Base-by-base conservation (phyloP, 257 asterid species). In the Rauvolfia tetraphylla region DNA sequence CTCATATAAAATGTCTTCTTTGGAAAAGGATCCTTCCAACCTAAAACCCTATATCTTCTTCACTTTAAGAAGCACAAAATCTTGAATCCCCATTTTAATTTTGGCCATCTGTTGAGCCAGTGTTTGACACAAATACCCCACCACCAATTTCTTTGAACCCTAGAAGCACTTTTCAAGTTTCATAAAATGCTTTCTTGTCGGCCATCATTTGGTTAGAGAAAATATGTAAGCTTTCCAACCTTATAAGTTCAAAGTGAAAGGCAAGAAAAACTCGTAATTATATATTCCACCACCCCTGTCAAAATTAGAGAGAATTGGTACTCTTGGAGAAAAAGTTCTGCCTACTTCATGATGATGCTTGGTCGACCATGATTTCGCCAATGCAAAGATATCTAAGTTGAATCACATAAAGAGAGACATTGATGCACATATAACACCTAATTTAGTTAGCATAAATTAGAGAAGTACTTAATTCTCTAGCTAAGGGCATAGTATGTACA, bases 281-380 rank as follows among this genome's bases (percentile, higher is more conserved):
- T 73, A 66, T 72, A 82, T 70, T 72, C 76, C 46, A 77, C 83
- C 82, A 81, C 83, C 77, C 62, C 69, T 82, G 68, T 72, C 84
- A 72, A 81, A 85, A 78, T 39, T 74, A 83, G 83, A 71, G 81
- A 76, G 81, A 56, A 46, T 76, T 68, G 71, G 71, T 65, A 67
- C 68, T 49, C 67, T 76, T 49, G 22, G 54, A 79, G 71, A 84
- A 66, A 87, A 83, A 68, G 81, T 78, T 72, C 61, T 66, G 75
- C 48, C 83, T 80, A 88, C 80, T 76, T 79, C 25, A 67, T 85
- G 90, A 86, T 85, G 89, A 85, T 82, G 87, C 81, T 72, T 84
- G 76, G 93, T 87, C 93, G 84, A n/a, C 91, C 89, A 86, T 82
- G 74, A 62, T 71, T 76, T 80, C 57, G 72, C 75, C 74, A 76